Base-by-base conservation (phyloP, 2,329 filamentous ascomycete species). In the Colletotrichum higginsianum region DNA sequence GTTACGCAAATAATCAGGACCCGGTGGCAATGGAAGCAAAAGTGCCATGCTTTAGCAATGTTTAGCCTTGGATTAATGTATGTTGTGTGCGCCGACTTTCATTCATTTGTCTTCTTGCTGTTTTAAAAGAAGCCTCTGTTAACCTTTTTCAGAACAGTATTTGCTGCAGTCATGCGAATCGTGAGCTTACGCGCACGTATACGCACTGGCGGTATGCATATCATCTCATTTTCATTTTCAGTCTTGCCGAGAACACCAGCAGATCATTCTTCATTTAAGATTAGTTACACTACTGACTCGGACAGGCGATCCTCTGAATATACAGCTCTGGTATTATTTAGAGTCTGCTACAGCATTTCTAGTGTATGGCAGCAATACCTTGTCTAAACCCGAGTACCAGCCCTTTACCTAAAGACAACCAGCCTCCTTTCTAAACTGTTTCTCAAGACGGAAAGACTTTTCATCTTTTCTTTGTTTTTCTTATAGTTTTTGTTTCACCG, bases 31-130 rank as follows among this genome's bases (percentile, higher is more conserved):
- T 35, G 57, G 57, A 61, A 46, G 26, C 44, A 61, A 35, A 61
- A 61, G 23, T 61, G 44, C 42, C 57, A 30, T 35, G 57, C 57
- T 30, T 15, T 49, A 21, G 26, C 35, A n/a, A 61, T 61, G 26
- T 49, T 61, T 18, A 47, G 57, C 7, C 57, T 61, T 21, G 47
- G 47, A 49, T 49, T 49, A 1, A 49, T 49, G 47, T 49, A 49
- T 18, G 47, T 30, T 30, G 30, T 30, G 30, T 8, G 30, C 30
- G 7, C 6, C 8, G 8, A 18, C n/a, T 9, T 49, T 4, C 47
- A 49, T 49, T 49, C 13, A 8, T 8, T 4, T 26, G 30, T 49
- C 16, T n/a, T 49, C 3, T 8, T 18, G 47, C 6, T 12, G 16
- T n/a, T 5, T 49, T 6, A 1, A 44, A 8, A 30, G 7, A 44